These are phyloP conservation scores for Kipferlia bialata DNA, from an alignment of 78 protist genomes.

Conservation along the genomic window DNA sequence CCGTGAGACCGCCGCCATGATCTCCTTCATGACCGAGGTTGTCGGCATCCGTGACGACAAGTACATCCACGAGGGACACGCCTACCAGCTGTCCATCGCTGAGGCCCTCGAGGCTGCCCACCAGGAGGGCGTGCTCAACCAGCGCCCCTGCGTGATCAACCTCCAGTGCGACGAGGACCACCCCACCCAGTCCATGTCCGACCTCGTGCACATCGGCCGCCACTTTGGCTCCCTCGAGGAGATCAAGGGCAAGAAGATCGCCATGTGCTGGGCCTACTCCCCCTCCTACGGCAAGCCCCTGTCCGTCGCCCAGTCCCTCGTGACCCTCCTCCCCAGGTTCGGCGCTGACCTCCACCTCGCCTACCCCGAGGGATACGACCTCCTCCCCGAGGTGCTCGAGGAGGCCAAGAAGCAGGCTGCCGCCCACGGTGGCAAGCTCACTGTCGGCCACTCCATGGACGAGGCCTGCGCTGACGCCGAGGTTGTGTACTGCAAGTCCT, in stretches of 20 bases:
- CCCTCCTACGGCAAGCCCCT: constrained; percentile 42
- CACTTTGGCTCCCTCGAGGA: constrained; percentile 34
- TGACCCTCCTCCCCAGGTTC: constrained; percentile 33
- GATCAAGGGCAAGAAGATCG: constrained; percentile 35
- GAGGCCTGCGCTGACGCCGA: constrained; percentile 42
- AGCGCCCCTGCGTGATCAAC: constrained; percentile 25
- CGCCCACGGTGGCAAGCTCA: constrained; percentile 26
- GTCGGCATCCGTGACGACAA: constrained; percentile 41
- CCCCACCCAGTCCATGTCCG: constrained; percentile 38
- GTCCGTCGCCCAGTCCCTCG: constrained; percentile 41
- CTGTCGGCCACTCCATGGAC: constrained; percentile 23
- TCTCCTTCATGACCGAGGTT: constrained; percentile 32
- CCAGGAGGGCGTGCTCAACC: constrained; percentile 30
- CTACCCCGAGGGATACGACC: constrained; percentile 39
- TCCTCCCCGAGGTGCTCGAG: constrained; percentile 33
- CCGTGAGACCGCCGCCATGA: constrained; percentile 40
- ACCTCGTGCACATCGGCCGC: constrained; percentile 26
- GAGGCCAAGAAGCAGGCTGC: constrained; percentile 18
- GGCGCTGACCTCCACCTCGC: constrained; percentile 38
- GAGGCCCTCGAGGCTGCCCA: constrained; percentile 25
- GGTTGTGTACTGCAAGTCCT: constrained; percentile 35
- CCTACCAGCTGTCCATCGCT: constrained; percentile 13
- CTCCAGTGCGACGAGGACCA: constrained; percentile 46
- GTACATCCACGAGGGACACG: constrained; percentile 25
- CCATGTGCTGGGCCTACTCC: constrained; percentile 43